Conservation (phyloP, 176 grass and related monocot genomes). For the Carex cristatella region DNA sequence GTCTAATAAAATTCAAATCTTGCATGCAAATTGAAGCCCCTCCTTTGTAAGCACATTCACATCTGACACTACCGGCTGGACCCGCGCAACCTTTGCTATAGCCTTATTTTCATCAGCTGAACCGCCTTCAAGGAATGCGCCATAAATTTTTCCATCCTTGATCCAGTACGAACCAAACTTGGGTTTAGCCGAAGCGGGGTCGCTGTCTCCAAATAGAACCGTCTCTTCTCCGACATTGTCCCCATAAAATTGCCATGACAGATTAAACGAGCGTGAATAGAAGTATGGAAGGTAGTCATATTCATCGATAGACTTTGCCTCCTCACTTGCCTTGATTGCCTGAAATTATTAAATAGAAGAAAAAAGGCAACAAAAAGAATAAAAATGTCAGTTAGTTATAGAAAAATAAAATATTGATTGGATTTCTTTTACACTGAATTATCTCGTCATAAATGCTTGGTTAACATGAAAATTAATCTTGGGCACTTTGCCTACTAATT, state of each 20-base stretch:
- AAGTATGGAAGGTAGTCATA: constrained; percentile 94
- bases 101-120: constrained; percentile 66
- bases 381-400: neutral
- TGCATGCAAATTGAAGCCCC: constrained; percentile 71
- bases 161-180: constrained; percentile 98
- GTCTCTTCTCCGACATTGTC: constrained; percentile 64
- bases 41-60: constrained; percentile 44
- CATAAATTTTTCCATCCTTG: constrained; percentile 76
- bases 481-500: neutral
- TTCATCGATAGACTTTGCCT: constrained; percentile 40
- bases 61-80: constrained; percentile 46
- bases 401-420: neutral
- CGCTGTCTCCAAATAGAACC: constrained; percentile 71
- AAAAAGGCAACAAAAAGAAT: neutral
- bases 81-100: constrained; percentile 69
- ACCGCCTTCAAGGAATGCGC: constrained; percentile 86
- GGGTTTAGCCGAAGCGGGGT: constrained; percentile 52
- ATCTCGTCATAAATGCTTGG: neutral
- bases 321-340: constrained; percentile 79
- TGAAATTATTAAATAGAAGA: constrained; percentile 3
- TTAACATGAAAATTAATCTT: neutral
- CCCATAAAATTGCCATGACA: constrained; percentile 91
- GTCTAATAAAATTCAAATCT: constrained; percentile 38
- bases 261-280: constrained; percentile 87
- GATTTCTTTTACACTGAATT: neutral